Evolutionary conservation across 495 filamentous ascomycete genomes (phyloP).

Genomic region (Niebla homalea): DNA sequence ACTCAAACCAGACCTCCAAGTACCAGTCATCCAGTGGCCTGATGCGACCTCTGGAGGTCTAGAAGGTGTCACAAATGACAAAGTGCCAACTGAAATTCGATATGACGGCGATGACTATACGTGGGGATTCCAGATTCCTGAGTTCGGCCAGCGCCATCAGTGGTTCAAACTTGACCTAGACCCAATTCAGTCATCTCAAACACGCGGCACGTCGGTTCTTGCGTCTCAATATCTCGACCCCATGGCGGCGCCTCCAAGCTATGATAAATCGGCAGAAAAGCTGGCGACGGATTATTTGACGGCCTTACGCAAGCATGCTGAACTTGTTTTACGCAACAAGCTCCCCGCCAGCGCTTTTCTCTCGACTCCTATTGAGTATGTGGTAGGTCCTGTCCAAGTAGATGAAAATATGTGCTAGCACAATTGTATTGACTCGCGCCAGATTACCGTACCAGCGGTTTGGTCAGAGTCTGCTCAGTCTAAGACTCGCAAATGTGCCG

Average conservation of each 20-base stretch:
- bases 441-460: constrained; percentile 46
- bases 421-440: no score
- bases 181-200: constrained; percentile 7
- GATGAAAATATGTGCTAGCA: no score
- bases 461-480: constrained; percentile 67
- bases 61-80: constrained; percentile 25
- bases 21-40: constrained; percentile 19
- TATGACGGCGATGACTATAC: constrained; percentile 25
- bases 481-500: constrained; percentile 48
- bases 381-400: no score
- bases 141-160: constrained; percentile 27
- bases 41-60: constrained; percentile 8
- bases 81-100: constrained; percentile 25
- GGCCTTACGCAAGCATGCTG: constrained; percentile 18
- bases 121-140: constrained; percentile 40
- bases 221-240: constrained; percentile 5
- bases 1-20: constrained; percentile 18
- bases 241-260: constrained; percentile 13
- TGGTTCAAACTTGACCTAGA: constrained; percentile 42
- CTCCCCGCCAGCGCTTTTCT: constrained; percentile 50
- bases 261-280: constrained; percentile 45
- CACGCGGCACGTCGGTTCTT: neutral
- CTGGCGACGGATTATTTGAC: constrained; percentile 56
- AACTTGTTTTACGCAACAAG: constrained; percentile 22
- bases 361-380: constrained; percentile 49